Conservation (phyloP, 176 grass and related monocot genomes). For the bread wheat (Triticum aestivum) region IWGSC_CS_RefSeq_v2.1 NC_057798.1:734419423-734419922, state of each 20-base stretch:
- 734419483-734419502: background rate
- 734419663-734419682: background rate
- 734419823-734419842: background rate
- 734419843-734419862: background rate
- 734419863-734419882: slow-evolving; percentile 7
- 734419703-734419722: background rate
- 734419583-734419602: background rate
- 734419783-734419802: background rate
- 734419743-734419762: background rate
- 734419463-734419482: background rate
- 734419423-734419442: background rate
- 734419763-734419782: background rate
- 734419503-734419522: background rate
- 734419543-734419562: background rate
- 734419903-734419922: background rate
- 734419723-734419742: background rate
- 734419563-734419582: slow-evolving; percentile 16
- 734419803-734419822: background rate
- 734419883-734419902: background rate
- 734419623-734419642: background rate
- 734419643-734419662: slow-evolving; percentile 22
- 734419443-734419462: background rate
- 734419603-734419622: slow-evolving; percentile 1
- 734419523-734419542: slow-evolving; percentile 11
- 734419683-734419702: slow-evolving; percentile 24